Evolutionary conservation across 108 stramenopile species (phyloP), one percentile per base, ranked within the genome.

Genomic region (Poteriospumella lacustris): DNA sequence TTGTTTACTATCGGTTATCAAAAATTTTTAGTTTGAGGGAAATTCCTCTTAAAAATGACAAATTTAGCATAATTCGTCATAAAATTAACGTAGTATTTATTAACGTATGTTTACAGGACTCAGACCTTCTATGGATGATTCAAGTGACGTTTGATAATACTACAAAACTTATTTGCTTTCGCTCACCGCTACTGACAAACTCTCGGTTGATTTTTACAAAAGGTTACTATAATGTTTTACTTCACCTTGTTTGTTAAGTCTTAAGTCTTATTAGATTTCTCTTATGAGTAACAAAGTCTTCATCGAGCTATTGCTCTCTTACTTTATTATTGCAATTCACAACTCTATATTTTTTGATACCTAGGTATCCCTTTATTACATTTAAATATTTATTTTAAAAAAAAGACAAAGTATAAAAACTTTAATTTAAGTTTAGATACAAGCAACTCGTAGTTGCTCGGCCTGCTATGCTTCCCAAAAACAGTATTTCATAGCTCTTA

Each of bases 1-100:
- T 82, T 39, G 81, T 82, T 41, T 78, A 78, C 81, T 82, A 82
- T 82, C 77, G 78, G 52, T 82, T 76, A 78, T 78, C 24, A 78
- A 56, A 60, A 78, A 38, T 77, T 43, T 82, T 78, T 68, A 79
- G 72, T 56, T 70, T 79, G 60, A 64, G 60, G 60, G 60, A 31
- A 64, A 33, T 33, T 64, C 60, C 60, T 64, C 60, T 31, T 64
- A 64, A 52, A 52, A 33, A 31, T 64, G 31, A 64, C 60, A 64
- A 64, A 64, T 64, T 64, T 64, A 64, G 31, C 60, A 64, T 64
- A 64, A 64, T 64, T 64, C 60, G 60, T 33, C 31, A 64, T 64
- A 31, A 31, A 31, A 64, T 31, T 31, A 64, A 64, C 31, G 15
- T 64, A 31, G 15, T 29, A 79, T 79, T 72, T 79, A 62, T 33